Evolutionary conservation across 1,139 yeast species (phyloP), one percentile per base, ranked within the genome.

Genomic region (Saccharomyces hybrid): DNA sequence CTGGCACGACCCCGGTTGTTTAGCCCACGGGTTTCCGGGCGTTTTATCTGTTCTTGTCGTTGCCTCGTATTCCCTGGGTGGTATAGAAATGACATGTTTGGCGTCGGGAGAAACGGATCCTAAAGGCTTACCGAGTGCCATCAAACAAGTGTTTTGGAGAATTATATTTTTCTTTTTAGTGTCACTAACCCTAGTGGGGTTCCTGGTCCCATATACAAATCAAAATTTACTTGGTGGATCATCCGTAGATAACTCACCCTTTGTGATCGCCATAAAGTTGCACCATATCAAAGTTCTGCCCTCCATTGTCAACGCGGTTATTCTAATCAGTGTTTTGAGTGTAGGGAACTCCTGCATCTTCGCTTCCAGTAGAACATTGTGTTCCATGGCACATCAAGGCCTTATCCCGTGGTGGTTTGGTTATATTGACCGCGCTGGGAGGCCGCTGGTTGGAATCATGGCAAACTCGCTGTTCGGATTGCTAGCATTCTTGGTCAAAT

Each of bases 91-190:
- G 66, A 86, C 85, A 56, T 95, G 95, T 54, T 75, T 89, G 60
- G 90, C 95, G 23, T 90, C 95, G 41, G 89, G 95, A 16, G 96
- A 89, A 72, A 77, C 76, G 49, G 83, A 86, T 69, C 96, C 96
- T 53, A 78, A 76, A 63, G 74, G 86, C 20, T 75, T 86, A 53
- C 89, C 91, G 54, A 73, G 75, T 56, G 89, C 90, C 38, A 80
- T 82, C 59, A 84, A 84, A 68, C 89, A 83, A 64, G 88, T 84
- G 23, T 80, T 83, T 70, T 84, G 87, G 84, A 78, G 91, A 73
- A 81, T 86, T 59, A 66, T 83, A 23, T 71, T 84, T 50, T 83
- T 86, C 70, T 86, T 84, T 71, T 71, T 85, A 56, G 72, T 81
- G 25, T 79, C 86, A 5, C 72, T 84, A 60, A 73, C 81, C 42